A percentile compares a stretch with the other conserved stretches of the same genome.
phyloP scores from a whole-genome alignment of 140 eudicot species.

The Bidens hawaiensis region DNA sequence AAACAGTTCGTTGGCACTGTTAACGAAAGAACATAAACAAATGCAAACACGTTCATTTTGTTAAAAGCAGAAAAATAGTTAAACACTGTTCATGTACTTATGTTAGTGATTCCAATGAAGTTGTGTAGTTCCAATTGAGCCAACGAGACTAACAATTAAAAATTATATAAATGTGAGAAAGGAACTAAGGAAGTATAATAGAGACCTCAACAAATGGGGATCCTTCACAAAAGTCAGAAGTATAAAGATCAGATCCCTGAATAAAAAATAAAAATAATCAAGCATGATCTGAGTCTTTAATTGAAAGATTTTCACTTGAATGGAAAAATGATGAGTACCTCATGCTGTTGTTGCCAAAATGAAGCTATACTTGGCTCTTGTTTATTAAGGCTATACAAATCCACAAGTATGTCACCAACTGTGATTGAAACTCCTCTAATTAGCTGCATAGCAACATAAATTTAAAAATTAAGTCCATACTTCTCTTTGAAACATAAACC shows the following conservation, averaged over 20 bases:
- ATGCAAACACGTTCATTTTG: no score
- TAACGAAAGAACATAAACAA: no score
- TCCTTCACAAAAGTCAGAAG: slow-evolving; percentile 18
- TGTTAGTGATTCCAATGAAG: no score
- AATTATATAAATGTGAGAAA: background rate
- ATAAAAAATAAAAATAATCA: slow-evolving; percentile 11
- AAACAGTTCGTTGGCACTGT: no score
- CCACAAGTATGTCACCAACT: slow-evolving; percentile 29
- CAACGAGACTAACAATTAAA: background rate
- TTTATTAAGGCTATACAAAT: slow-evolving; percentile 31
- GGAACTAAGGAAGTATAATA: slow-evolving; percentile 1
- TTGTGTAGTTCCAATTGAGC: no score
- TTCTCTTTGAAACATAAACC: background rate
- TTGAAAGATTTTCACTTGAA: background rate
- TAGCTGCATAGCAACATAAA: slow-evolving; percentile 25
- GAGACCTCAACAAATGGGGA: slow-evolving; percentile 38
- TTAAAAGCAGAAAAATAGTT: no score
- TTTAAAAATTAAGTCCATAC: background rate
- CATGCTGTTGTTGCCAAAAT: slow-evolving; percentile 39
- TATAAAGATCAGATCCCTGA: slow-evolving; percentile 37
- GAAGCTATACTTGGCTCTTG: slow-evolving; percentile 38
- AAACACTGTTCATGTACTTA: no score
- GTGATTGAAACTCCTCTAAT: slow-evolving; percentile 33
- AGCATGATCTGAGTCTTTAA: background rate
- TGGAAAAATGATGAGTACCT: slow-evolving; percentile 38